These are phyloP conservation scores for Globisporangium mamillatum DNA, from an alignment of 352 stramenopile species.

Conservation along the genomic window DNA sequence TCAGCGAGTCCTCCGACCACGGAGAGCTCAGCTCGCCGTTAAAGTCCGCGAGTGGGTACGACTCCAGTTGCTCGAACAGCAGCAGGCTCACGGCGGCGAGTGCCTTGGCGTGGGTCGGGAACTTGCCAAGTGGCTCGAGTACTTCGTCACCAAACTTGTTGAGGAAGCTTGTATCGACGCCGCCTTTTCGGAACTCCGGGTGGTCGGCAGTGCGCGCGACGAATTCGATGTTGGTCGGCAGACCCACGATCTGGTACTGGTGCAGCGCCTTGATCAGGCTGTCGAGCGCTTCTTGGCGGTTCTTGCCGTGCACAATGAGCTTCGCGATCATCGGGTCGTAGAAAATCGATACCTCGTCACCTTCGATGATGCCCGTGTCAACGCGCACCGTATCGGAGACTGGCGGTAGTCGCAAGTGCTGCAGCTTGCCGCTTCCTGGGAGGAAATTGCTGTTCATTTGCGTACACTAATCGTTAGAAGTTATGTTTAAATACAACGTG, in stretches of 20 bases:
- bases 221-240: conserved; percentile 95
- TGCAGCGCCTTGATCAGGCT: conserved; percentile 83
- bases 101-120: conserved; percentile 60
- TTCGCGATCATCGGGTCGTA: conserved; percentile 95
- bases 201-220: conserved; percentile 87
- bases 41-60: conserved; percentile 28
- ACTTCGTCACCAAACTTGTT: conserved; percentile 88
- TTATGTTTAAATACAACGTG: background rate
- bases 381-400: conserved; percentile 77
- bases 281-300: conserved; percentile 79
- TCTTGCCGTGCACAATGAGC: conserved; percentile 89
- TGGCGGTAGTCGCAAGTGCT: conserved; percentile 76
- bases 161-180: conserved; percentile 93
- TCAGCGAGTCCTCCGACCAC: conserved; percentile 50
- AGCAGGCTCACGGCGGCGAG: conserved; percentile 77
- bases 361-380: conserved; percentile 87
- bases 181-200: conserved; percentile 85
- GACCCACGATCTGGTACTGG: conserved; percentile 91
- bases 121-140: conserved; percentile 51
- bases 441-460: conserved; percentile 76
- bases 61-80: conserved; percentile 55
- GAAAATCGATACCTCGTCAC: conserved; percentile 90
- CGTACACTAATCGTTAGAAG: conserved; percentile 5
- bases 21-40: conserved; percentile 50
- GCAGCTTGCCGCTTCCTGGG: conserved; percentile 85